Evolutionary conservation across 2,329 filamentous ascomycete species (phyloP), one percentile per base, ranked within the genome.

Genomic region (Rhinocladiella mackenziei): DNA sequence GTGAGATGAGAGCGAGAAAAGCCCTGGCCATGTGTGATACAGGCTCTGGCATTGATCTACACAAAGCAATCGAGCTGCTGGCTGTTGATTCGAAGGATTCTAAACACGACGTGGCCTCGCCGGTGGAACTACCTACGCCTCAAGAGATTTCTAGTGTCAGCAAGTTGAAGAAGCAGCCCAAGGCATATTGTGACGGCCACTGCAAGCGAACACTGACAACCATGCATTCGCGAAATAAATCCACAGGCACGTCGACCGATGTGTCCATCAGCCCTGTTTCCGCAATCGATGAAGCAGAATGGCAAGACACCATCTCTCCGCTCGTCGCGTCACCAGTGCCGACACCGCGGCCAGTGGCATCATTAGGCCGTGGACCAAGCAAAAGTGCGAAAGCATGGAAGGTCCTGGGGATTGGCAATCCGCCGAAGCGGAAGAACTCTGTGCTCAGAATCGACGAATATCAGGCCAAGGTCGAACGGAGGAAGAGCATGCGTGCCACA

Each of bases 1-100:
- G 68, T 5, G 64, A 71, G 11, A 68, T 70, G 13, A 69, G 78
- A 50, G 78, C 77, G 5, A 72, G 73, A 45, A 71, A 73, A 55
- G 79, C 79, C 13, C 62, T 83, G 13, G 70, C 72, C 29, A 70
- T 74, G 54, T 82, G 78, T 4, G 79, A 82, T 58, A 71, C 70
- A 10, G 79, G 78, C 0, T 75, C 79, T 51, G 76, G 76, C 1
- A 63, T 82, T 50, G 66, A 80, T 44, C 67, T 77, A 7, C 71
- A 79, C 54, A 69, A 72, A 3, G 79, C 79, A 0, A 71, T 81
- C 15, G 72, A 77, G 45, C 56, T 79, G 44, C 62, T 83, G 50
- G 22, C 41, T 15, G 30, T 53, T 56, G 53, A 53, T 77, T 13
- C 60, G 64, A 43, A 66, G 69, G 49, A 57, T 59, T 17, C 58